Conservation (phyloP, 768 basidiomycete genomes). For the Agrocybe praecox region DNA sequence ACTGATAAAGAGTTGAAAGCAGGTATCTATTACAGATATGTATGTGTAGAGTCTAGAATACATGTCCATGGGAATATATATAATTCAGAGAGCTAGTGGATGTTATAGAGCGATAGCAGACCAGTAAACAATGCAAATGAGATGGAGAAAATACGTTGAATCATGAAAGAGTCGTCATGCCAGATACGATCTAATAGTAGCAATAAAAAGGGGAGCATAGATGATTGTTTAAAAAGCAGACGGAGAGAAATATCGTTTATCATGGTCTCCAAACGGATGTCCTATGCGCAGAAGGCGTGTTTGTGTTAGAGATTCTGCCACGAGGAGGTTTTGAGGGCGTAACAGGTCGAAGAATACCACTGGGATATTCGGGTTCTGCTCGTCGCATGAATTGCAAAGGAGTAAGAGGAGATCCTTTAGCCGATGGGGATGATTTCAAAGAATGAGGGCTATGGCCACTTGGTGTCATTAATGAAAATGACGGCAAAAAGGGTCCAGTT, state of each 20-base stretch:
- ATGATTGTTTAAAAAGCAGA: neutral
- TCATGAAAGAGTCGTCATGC: neutral
- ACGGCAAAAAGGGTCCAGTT: conserved; percentile 53
- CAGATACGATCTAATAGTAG: conserved; percentile 4
- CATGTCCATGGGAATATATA: conserved; percentile 16
- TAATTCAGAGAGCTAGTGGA: conserved; percentile 12
- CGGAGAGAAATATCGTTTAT: conserved; percentile 7
- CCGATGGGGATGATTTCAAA: conserved; percentile 51
- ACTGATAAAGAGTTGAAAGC: conserved; percentile 4
- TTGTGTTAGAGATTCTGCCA: conserved; percentile 40
- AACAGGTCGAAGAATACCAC: conserved; percentile 47
- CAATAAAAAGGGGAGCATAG: neutral
- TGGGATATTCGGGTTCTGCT: conserved; percentile 59
- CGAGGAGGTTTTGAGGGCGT: conserved; percentile 69
- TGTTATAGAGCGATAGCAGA: conserved; percentile 10
- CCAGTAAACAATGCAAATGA: conserved; percentile 20
- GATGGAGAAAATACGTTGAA: conserved; percentile 5
- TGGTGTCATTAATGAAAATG: conserved; percentile 66
- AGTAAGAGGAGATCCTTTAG: conserved; percentile 73
- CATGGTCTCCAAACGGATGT: conserved; percentile 70
- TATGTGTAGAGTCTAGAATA: conserved; percentile 5
- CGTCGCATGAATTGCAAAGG: conserved; percentile 86
- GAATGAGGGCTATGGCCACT: conserved; percentile 54
- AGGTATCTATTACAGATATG: conserved; percentile 4
- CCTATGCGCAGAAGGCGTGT: conserved; percentile 44